These are phyloP conservation scores for Eucalyptus camaldulensis DNA, from an alignment of 345 rosid species.

Conservation along the genomic window DNA sequence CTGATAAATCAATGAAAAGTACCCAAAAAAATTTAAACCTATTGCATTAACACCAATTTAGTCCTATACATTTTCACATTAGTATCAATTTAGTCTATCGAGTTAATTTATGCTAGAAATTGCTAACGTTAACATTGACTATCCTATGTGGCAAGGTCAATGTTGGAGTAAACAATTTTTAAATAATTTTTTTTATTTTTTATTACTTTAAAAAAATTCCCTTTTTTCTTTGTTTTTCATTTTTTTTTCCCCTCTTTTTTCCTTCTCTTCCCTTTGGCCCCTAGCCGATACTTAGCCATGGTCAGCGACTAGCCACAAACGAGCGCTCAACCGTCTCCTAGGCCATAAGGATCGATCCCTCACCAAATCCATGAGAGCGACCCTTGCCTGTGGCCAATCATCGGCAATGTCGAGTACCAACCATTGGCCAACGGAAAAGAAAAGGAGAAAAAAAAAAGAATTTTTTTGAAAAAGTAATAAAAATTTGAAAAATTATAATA, in stretches of 20 bases:
- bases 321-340: neutral
- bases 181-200: too few relatives aligned
- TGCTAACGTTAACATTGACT: fast-evolving
- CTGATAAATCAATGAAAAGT: too few relatives aligned
- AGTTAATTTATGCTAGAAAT: too few relatives aligned
- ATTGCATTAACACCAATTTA: too few relatives aligned
- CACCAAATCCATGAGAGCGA: too few relatives aligned
- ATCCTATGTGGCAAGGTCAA: fast-evolving
- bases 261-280: neutral
- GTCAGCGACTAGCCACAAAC: fast-evolving
- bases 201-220: neutral
- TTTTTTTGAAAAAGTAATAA: too few relatives aligned
- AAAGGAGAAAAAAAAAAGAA: too few relatives aligned
- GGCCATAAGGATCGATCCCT: too few relatives aligned
- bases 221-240: too few relatives aligned
- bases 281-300: fast-evolving
- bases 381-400: fast-evolving
- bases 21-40: neutral
- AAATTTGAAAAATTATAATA: too few relatives aligned
- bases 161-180: neutral
- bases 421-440: fast-evolving
- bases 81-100: fast-evolving
- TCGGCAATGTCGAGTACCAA: fast-evolving
- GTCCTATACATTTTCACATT: too few relatives aligned
- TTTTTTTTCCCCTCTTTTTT: neutral